phyloP scores from a whole-genome alignment of 768 basidiomycete genomes.

The Leccinellum albellum region DNA sequence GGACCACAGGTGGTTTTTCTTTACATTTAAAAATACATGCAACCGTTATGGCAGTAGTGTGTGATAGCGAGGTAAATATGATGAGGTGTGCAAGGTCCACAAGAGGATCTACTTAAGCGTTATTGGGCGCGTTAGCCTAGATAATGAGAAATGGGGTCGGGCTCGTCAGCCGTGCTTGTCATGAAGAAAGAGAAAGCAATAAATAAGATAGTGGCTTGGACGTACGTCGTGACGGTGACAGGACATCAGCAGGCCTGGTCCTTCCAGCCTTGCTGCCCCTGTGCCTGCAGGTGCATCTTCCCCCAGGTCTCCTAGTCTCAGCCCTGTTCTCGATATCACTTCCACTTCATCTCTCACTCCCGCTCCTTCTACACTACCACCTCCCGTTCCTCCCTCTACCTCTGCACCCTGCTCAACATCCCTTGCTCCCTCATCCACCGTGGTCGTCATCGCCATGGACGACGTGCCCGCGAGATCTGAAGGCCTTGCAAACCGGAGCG shows the following conservation, averaged over 20 bases:
- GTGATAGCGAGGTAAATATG: background rate
- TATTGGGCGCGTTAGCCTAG: background rate
- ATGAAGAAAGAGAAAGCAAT: background rate
- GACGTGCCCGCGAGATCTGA: conserved; percentile 7
- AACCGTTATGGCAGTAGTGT: background rate
- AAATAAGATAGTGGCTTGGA: background rate
- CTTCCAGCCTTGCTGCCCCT: background rate
- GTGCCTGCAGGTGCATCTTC: too few species aligned
- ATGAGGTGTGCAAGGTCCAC: too few species aligned
- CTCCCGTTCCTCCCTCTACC: background rate
- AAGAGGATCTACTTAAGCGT: background rate
- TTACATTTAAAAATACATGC: too few species aligned
- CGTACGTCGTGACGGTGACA: background rate
- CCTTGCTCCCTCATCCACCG: background rate
- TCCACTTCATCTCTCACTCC: background rate
- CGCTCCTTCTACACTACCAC: background rate
- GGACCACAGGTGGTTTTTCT: conserved; percentile 7
- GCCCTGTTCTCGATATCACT: too few species aligned
- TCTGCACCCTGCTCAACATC: too few species aligned
- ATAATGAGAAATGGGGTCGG: too few species aligned
- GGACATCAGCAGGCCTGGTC: background rate
- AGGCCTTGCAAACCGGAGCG: conserved; percentile 25
- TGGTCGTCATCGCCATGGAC: background rate
- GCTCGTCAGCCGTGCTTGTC: background rate
- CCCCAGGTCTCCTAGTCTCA: too few species aligned